Evolutionary conservation across 768 basidiomycete species (phyloP), one percentile per base, ranked within the genome.

Genomic region (Goffeauzyma gilvescens): DNA sequence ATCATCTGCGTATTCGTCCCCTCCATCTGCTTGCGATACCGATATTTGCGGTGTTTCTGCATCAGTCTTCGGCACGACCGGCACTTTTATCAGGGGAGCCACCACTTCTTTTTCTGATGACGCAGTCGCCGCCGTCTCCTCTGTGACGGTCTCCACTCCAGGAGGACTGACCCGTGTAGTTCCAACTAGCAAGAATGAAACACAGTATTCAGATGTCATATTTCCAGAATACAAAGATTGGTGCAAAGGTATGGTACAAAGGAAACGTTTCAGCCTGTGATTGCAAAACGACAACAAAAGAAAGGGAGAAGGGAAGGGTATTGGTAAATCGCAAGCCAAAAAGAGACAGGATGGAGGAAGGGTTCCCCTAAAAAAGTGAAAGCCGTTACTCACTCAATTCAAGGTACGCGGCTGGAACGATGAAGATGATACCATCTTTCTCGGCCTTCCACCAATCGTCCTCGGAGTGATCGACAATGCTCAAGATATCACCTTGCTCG

Each of bases 381-480:
- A 42, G 35, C 24, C 38, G 33, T 24, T 42, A 90, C 89, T 90
- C 78, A 90, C 90, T 83, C 74, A 79, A 75, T 65, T 90, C 81
- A 60, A 98, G 62, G 63, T 96, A 96, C 15, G 78, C 75, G 20
- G 87, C 85, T 40, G 93, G 93, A 4, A 87, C 86, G 57, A 87
- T 76, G 66, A 80, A 82, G 40, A 93, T 76, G 48, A 77, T 64
- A 17, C 90, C 90, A 36, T 72, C 75, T 55, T 74, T 73, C 66
- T 95, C 89, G 28, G 79, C 80, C 68, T 89, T 95, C 84, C 84
- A 96, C 93, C 93, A 96, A 54, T 83, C 81, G 40, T 68, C 70
- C 52, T 95, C 93, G 41, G 72, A 72, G 35, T 65, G 73, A 57
- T 98, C 93, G 44, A 95, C 72, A 49, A 98, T 75, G 6, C 69